Conservation (phyloP, 1,284 basidiomycete genomes). For the Trichosporon sp. region DNA sequence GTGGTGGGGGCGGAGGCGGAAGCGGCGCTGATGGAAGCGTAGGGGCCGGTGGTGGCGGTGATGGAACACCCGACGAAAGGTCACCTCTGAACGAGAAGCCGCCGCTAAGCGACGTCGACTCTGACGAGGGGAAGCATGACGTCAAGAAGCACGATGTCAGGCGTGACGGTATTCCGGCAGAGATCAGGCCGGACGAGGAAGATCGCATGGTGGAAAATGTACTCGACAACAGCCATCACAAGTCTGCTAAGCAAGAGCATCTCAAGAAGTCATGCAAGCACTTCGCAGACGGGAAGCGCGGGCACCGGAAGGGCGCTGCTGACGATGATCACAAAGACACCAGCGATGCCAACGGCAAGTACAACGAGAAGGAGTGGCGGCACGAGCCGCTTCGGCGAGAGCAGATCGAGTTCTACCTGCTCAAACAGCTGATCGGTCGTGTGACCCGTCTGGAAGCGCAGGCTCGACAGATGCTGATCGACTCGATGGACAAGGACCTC, state of each 20-base stretch:
- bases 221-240: not conserved
- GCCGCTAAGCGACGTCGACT: not conserved
- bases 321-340: not conserved
- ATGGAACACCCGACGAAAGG: no score
- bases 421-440: slow-evolving; percentile 32
- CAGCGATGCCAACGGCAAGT: not conserved
- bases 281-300: not conserved
- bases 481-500: slow-evolving; percentile 38
- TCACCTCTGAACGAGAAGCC: not conserved
- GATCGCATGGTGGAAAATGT: not conserved
- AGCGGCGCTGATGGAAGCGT: no score
- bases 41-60: no score
- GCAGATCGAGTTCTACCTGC: slow-evolving; percentile 24
- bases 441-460: slow-evolving; percentile 37
- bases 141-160: not conserved
- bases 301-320: not conserved
- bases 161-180: not conserved
- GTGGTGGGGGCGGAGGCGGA: no score
- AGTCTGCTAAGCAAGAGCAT: not conserved
- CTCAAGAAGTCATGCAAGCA: not conserved
- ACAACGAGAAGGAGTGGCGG: slow-evolving; percentile 5
- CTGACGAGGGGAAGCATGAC: not conserved
- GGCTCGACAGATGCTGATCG: slow-evolving; percentile 38
- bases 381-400: not conserved
- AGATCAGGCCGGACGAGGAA: not conserved